Evolutionary conservation across 148 eudicot genomes (phyloP).

Genomic region (Cornus suecica): DNA sequence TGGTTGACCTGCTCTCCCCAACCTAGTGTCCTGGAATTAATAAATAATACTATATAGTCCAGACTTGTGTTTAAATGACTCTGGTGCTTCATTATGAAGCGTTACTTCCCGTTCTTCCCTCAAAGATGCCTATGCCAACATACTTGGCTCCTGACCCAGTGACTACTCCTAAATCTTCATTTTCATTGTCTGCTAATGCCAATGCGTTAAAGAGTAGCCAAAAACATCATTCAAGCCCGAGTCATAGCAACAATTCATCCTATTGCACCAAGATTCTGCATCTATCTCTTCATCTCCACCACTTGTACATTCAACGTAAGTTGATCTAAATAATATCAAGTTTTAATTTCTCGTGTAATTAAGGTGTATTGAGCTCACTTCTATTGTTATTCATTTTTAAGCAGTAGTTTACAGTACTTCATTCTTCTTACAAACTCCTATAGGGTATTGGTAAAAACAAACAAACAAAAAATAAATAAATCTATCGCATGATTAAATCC

Average conservation of each 20-base stretch:
- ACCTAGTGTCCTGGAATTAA: too few relatives aligned
- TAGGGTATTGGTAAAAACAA: too few relatives aligned
- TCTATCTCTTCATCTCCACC: neutral
- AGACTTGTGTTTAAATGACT: neutral
- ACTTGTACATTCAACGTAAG: neutral
- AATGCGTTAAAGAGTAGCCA: neutral
- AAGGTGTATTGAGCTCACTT: too few relatives aligned
- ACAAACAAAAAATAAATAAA: too few relatives aligned
- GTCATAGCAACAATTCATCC: neutral
- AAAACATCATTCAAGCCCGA: neutral
- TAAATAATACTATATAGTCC: too few relatives aligned
- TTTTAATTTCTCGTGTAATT: too few relatives aligned
- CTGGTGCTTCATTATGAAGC: slow-evolving; percentile 26
- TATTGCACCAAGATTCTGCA: neutral
- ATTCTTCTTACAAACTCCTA: too few relatives aligned
- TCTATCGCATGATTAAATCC: too few relatives aligned
- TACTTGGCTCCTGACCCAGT: neutral
- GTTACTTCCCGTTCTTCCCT: slow-evolving; percentile 13
- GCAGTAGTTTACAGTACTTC: too few relatives aligned
- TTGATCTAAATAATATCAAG: neutral
- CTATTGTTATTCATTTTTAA: too few relatives aligned
- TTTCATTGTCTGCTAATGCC: neutral
- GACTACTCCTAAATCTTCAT: neutral
- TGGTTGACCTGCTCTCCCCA: too few relatives aligned
- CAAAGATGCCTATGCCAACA: slow-evolving; percentile 8